Percentiles rank a stretch among this genome's conserved stretches.
Conservation (phyloP, 1,284 basidiomycete species). For the Fomitopsis palustris region DNA sequence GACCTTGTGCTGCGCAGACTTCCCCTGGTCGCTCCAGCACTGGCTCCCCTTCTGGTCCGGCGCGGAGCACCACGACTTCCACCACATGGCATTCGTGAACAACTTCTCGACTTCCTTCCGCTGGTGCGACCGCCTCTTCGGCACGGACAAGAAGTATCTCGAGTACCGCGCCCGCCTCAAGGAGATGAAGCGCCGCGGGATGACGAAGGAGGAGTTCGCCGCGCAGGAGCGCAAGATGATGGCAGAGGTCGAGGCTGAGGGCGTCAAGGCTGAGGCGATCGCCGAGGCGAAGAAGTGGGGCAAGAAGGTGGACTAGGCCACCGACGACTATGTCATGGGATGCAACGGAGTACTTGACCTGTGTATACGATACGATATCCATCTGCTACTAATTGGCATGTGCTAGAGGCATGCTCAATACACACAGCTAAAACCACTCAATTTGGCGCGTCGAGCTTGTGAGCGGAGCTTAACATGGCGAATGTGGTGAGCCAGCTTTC, state of each 20-base stretch:
- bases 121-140: slow-evolving; percentile 86
- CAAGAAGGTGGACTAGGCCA: slow-evolving; percentile 25
- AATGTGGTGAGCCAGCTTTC: too few relatives aligned
- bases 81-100: slow-evolving; percentile 90
- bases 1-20: slow-evolving; percentile 51
- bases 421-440: not conserved
- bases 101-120: slow-evolving; percentile 92
- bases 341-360: not conserved
- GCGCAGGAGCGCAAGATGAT: slow-evolving; percentile 57
- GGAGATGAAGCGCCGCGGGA: slow-evolving; percentile 46
- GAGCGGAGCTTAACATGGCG: too few relatives aligned
- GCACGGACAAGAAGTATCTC: slow-evolving; percentile 84
- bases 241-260: slow-evolving; percentile 68
- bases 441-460: too few relatives aligned
- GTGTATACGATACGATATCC: slow-evolving; percentile 1
- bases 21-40: slow-evolving; percentile 96
- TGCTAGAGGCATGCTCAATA: not conserved
- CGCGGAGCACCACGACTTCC: slow-evolving; percentile 97
- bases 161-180: slow-evolving; percentile 66
- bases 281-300: slow-evolving; percentile 37
- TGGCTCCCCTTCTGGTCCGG: slow-evolving; percentile 98
- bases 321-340: not conserved
- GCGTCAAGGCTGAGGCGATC: slow-evolving; percentile 65
- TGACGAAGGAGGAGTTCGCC: slow-evolving; percentile 47
- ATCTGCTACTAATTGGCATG: not conserved